Percentiles rank a stretch among this genome's conserved stretches.
These are phyloP conservation scores for Pseudogymnoascus sp. DNA, from an alignment of 2,329 filamentous ascomycete species.

Conservation along the genomic window DNA sequence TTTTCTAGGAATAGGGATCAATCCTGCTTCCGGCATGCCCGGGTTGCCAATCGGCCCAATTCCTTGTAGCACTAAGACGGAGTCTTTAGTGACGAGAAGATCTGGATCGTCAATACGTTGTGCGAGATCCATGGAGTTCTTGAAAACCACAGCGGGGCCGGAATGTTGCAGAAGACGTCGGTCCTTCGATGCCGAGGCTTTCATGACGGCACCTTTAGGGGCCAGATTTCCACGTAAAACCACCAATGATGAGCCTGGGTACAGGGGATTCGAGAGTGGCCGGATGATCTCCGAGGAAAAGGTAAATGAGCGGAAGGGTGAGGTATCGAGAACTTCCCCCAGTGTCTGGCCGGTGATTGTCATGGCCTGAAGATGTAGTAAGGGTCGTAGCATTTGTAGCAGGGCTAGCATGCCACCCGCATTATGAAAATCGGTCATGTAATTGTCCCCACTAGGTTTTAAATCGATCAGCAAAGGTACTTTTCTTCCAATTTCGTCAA, in stretches of 20 bases:
- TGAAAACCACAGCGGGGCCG: slow-evolving; percentile 41
- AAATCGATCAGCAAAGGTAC: slow-evolving; percentile 43
- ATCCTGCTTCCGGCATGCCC: slow-evolving; percentile 45
- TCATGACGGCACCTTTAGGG: slow-evolving; percentile 41
- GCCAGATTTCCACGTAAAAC: slow-evolving; percentile 42
- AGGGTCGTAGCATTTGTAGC: slow-evolving; percentile 37
- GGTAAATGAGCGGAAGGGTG: slow-evolving; percentile 35
- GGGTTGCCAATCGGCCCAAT: slow-evolving; percentile 45
- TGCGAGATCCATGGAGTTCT: slow-evolving; percentile 39
- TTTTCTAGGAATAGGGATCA: slow-evolving; percentile 44
- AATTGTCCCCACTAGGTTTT: slow-evolving; percentile 47
- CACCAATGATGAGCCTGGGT: slow-evolving; percentile 37
- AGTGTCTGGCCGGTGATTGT: slow-evolving; percentile 42
- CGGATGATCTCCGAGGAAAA: slow-evolving; percentile 38
- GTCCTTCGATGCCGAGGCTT: slow-evolving; percentile 44
- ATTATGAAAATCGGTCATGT: slow-evolving; percentile 49
- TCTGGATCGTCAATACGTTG: slow-evolving; percentile 38
- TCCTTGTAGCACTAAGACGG: slow-evolving; percentile 40
- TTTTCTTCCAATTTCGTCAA: slow-evolving; percentile 41
- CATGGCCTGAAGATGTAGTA: slow-evolving; percentile 38
- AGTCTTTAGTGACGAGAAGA: slow-evolving; percentile 36
- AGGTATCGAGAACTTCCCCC: slow-evolving; percentile 37
- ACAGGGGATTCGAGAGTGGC: slow-evolving; percentile 37
- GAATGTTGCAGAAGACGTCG: slow-evolving; percentile 36
- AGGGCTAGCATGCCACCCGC: slow-evolving; percentile 44